Conservation (phyloP, 345 rosid genomes). For the Citropsis articulata region DNA sequence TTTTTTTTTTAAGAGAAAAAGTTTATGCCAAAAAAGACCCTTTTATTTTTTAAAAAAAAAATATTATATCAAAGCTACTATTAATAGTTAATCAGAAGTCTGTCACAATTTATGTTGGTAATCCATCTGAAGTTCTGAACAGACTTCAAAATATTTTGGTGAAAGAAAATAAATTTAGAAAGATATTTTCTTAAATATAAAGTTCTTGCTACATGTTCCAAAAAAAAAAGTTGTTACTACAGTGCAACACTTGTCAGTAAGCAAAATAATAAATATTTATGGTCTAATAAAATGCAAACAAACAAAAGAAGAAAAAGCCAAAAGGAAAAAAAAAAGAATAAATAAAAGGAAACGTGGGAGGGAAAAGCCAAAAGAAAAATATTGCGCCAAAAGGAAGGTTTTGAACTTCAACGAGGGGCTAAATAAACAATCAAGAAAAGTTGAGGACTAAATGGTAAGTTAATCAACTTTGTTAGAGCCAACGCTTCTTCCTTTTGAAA, state of each 20-base stretch:
- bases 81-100: too few relatives aligned
- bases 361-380: neutral
- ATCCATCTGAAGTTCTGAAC: too few relatives aligned
- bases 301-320: too few relatives aligned
- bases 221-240: too few relatives aligned
- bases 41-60: neutral
- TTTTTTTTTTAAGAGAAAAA: neutral
- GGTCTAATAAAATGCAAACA: too few relatives aligned
- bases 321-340: neutral
- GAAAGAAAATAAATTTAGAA: too few relatives aligned
- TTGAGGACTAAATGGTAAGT: neutral
- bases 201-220: too few relatives aligned
- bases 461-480: conserved; percentile 7
- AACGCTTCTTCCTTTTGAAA: conserved; percentile 6
- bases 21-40: neutral
- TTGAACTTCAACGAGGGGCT: neutral
- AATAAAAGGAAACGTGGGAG: neutral
- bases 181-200: too few relatives aligned
- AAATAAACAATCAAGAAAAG: neutral
- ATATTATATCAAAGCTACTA: neutral
- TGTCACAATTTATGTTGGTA: too few relatives aligned
- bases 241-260: too few relatives aligned
- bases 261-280: too few relatives aligned
- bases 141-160: too few relatives aligned
- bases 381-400: conserved; percentile 6